phyloP scores from a whole-genome alignment of 2,329 filamentous ascomycete species.

The Pseudofabraea citricarpa region DNA sequence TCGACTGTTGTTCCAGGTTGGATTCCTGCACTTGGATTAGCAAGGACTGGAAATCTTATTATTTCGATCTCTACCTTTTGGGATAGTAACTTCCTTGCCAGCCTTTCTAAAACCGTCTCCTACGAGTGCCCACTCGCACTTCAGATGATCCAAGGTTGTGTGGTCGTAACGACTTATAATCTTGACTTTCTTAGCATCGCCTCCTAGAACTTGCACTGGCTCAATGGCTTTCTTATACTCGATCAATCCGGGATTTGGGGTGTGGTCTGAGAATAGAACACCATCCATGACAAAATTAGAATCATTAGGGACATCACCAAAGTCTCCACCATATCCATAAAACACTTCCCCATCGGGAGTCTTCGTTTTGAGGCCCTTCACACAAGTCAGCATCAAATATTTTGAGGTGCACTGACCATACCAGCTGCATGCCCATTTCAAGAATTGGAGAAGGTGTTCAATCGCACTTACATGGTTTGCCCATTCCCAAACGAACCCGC shows the following conservation, averaged over 20 bases:
- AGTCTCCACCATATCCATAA: constrained; percentile 41
- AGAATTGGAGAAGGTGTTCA: not conserved
- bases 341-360: constrained; percentile 27
- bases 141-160: constrained; percentile 43
- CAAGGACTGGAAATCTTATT: not conserved
- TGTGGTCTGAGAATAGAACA: constrained; percentile 34
- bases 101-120: constrained; percentile 9
- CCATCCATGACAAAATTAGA: constrained; percentile 40
- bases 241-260: constrained; percentile 33
- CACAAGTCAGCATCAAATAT: constrained; percentile 3
- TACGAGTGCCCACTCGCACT: constrained; percentile 36
- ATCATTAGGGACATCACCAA: constrained; percentile 39
- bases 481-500: constrained; percentile 47
- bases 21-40: constrained; percentile 27
- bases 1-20: constrained; percentile 28
- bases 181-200: constrained; percentile 14
- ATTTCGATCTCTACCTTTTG: constrained; percentile 28
- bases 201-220: constrained; percentile 29
- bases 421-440: too few species aligned
- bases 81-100: constrained; percentile 33
- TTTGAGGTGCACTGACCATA: too few species aligned
- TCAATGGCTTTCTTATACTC: constrained; percentile 37
- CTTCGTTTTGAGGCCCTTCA: constrained; percentile 32
- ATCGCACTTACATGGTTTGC: constrained; percentile 31
- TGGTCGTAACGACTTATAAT: constrained; percentile 47